Evolutionary conservation across 176 grass and related monocot genomes (phyloP).

Genomic region (Aegilops tauschii): DNA sequence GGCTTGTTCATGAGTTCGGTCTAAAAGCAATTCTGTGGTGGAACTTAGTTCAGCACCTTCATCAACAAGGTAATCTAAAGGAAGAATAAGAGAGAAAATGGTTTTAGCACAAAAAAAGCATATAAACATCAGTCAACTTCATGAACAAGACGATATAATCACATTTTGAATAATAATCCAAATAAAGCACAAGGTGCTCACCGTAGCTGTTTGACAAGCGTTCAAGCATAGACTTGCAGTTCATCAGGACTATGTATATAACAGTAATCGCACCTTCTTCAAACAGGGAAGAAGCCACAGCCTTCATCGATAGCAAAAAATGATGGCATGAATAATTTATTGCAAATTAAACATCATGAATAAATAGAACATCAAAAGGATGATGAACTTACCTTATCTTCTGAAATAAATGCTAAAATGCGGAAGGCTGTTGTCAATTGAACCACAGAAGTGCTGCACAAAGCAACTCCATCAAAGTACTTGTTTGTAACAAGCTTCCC

Average conservation of each 20-base stretch:
- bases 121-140: conserved; percentile 14
- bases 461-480: conserved; percentile 77
- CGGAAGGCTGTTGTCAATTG: conserved; percentile 88
- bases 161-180: background rate
- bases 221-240: conserved; percentile 95
- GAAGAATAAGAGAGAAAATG: conserved; percentile 26
- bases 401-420: conserved; percentile 93
- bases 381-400: conserved; percentile 58
- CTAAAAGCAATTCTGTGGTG: conserved; percentile 88
- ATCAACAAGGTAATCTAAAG: conserved; percentile 95
- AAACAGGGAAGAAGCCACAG: conserved; percentile 82
- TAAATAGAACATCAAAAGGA: conserved; percentile 21
- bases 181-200: conserved; percentile 38
- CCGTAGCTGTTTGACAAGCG: conserved; percentile 95
- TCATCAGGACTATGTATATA: conserved; percentile 85
- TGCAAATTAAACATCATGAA: background rate
- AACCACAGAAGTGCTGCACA: conserved; percentile 77
- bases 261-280: conserved; percentile 94
- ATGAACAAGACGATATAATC: conserved; percentile 14
- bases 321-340: conserved; percentile 1
- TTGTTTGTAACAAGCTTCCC: conserved; percentile 87
- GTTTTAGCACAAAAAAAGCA: conserved; percentile 30
- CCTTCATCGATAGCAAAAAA: conserved; percentile 57
- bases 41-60: conserved; percentile 94
- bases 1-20: conserved; percentile 82